A percentile compares a stretch with the other conserved stretches of the same genome.
phyloP scores from a whole-genome alignment of 179 eudicot genomes.

The Spinacia oleracea region DNA sequence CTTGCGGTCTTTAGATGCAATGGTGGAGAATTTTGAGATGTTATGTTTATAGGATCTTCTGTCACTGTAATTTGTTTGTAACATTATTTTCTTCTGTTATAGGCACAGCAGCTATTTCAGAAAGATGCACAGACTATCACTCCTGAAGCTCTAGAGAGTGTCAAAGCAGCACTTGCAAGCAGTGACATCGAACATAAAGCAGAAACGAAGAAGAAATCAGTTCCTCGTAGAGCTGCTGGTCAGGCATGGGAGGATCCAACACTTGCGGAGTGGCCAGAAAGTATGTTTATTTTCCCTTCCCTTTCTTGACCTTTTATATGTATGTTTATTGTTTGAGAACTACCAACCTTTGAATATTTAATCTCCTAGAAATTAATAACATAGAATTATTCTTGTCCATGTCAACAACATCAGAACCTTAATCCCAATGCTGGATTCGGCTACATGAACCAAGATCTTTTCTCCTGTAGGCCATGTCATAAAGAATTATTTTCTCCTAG shows the following conservation, averaged over 20 bases:
- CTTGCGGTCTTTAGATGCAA: background rate
- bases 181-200: constrained; percentile 95
- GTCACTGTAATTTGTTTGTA: background rate
- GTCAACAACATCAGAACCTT: too few relatives aligned
- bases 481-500: background rate
- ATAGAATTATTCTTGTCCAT: background rate
- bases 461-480: background rate
- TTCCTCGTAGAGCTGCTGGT: constrained; percentile 96
- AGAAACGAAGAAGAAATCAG: constrained; percentile 84
- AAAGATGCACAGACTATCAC: constrained; percentile 92
- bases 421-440: too few relatives aligned
- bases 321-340: background rate
- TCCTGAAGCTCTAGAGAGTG: constrained; percentile 93
- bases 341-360: background rate
- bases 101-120: constrained; percentile 94
- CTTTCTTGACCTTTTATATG: background rate
- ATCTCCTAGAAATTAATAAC: too few relatives aligned
- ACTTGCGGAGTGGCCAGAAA: constrained; percentile 99
- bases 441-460: too few relatives aligned
- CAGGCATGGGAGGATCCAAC: constrained; percentile 97
- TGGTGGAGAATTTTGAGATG: background rate
- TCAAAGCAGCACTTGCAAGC: constrained; percentile 94
- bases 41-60: background rate
- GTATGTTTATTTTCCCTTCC: constrained; percentile 42
- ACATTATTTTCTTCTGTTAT: constrained; percentile 18